phyloP scores from a whole-genome alignment of 164 flowering plant genomes.

The Taxillus chinensis region DNA sequence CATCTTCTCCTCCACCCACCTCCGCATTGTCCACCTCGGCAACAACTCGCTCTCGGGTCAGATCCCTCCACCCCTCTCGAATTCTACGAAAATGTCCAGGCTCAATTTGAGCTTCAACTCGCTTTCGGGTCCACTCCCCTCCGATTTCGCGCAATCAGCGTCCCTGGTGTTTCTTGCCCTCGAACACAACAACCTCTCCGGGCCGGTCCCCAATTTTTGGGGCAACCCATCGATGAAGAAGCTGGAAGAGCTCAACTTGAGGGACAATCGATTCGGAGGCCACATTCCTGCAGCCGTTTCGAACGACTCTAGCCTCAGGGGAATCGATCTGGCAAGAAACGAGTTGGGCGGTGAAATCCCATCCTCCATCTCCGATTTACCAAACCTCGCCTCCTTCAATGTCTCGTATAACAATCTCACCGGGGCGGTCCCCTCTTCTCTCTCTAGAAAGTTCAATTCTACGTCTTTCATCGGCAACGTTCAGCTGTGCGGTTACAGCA shows the following conservation, averaged over 20 bases:
- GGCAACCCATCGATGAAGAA: conserved; percentile 9
- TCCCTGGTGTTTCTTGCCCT: not conserved
- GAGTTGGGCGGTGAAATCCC: conserved; percentile 59
- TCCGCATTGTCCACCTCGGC: not conserved
- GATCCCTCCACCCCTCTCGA: not conserved
- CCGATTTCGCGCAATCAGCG: not conserved
- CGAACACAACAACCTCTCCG: conserved; percentile 1
- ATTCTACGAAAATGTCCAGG: not conserved
- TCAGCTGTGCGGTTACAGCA: conserved; percentile 77
- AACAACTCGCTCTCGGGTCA: not conserved
- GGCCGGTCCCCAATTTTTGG: not conserved
- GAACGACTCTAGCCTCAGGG: conserved; percentile 36
- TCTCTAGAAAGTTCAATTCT: conserved; percentile 61
- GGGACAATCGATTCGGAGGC: conserved; percentile 40
- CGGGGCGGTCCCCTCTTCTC: conserved; percentile 59
- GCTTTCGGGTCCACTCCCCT: not conserved
- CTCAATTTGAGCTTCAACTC: conserved; percentile 3
- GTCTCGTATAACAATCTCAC: conserved; percentile 83
- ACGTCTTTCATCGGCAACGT: conserved; percentile 78
- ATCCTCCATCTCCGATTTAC: conserved; percentile 32
- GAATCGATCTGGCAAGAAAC: conserved; percentile 59
- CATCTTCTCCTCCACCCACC: not conserved
- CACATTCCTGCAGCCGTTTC: conserved; percentile 45
- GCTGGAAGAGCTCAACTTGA: conserved; percentile 39
- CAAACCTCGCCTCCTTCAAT: conserved; percentile 55